Evolutionary conservation across 1,284 basidiomycete species (phyloP), one percentile per base, ranked within the genome.

Genomic region (Testicularia cyperi): DNA sequence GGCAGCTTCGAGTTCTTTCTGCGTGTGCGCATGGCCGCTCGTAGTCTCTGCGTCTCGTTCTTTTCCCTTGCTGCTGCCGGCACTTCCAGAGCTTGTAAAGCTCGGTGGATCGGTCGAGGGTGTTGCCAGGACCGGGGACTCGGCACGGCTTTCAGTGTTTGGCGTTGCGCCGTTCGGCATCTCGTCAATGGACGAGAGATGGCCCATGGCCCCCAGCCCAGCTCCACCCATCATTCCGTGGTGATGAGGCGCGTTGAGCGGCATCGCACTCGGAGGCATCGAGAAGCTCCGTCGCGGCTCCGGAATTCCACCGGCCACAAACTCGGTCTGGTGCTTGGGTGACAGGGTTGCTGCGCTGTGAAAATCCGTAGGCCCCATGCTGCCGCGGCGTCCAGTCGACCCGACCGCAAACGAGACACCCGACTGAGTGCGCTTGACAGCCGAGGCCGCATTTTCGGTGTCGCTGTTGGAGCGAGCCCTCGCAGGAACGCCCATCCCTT

Each of bases 171-270:
- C 55, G 14, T 30, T 33, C 2, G 51, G 44, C 47, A 55, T 48
- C 31, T 62, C 58, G 44, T 52, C 53, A 26, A 62, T 62, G 38
- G 58, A 52, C 6, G 47, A 56, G 37, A 62, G 27, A 21, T 49
- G 58, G 5, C 44, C 48, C 1, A 53, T 38, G 6, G 58, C 39
- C 1, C 33, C 26, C 10, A 41, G 25, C 28, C 30, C 24, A 15
- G 9, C 39, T 6, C 21, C 8, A 18, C 23, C 25, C 9, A 15
- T 16, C 6, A 24, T 15, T 6, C 32, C 23, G 23, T 25, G 38
- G 6, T 48, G 41, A 30, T 56, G 53, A n/a, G n/a, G n/a, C 12
- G 9, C 18, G 16, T 13, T 20, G 19, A 43, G 13, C 6, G 56
- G 35, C 14, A 54, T 22, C 26, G 46, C 49, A 25, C 51, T 61